Conservation (phyloP, 2,329 filamentous ascomycete genomes). For the Phyllosticta paracitricarpa region DNA sequence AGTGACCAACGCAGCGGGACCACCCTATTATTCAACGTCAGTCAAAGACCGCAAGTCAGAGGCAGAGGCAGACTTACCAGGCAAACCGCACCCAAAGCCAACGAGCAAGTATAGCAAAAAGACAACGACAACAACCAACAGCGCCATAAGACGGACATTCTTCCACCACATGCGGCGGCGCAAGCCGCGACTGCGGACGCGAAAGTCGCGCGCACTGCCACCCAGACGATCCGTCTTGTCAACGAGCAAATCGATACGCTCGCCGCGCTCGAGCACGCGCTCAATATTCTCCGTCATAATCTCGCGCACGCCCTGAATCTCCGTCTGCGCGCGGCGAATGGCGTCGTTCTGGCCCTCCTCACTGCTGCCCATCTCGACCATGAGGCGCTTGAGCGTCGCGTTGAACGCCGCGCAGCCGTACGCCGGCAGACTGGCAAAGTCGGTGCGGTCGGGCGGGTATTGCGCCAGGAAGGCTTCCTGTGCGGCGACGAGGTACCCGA, state of each 20-base stretch:
- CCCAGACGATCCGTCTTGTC: constrained; percentile 94
- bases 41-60: background rate
- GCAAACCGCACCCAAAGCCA: constrained; percentile 62
- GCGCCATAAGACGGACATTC: constrained; percentile 87
- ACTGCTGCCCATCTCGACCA: constrained; percentile 77
- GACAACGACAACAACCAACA: constrained; percentile 62
- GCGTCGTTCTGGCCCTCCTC: constrained; percentile 68
- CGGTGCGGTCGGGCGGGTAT: constrained; percentile 55
- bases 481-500: constrained; percentile 84
- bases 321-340: constrained; percentile 68
- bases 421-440: constrained; percentile 69
- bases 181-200: constrained; percentile 74
- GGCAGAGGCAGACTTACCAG: constrained; percentile 33
- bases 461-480: constrained; percentile 74
- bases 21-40: constrained; percentile 21
- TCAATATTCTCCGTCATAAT: constrained; percentile 98
- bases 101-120: constrained; percentile 64
- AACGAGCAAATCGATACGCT: constrained; percentile 85
- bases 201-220: constrained; percentile 79
- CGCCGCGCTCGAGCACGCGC: constrained; percentile 71
- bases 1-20: constrained; percentile 27
- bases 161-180: constrained; percentile 99
- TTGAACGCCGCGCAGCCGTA: constrained; percentile 92
- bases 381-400: constrained; percentile 60
- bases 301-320: constrained; percentile 85